These are phyloP conservation scores for Ramicandelaber brevisporus DNA, from an alignment of 192 early-diverging fungal species.

Conservation along the genomic window DNA sequence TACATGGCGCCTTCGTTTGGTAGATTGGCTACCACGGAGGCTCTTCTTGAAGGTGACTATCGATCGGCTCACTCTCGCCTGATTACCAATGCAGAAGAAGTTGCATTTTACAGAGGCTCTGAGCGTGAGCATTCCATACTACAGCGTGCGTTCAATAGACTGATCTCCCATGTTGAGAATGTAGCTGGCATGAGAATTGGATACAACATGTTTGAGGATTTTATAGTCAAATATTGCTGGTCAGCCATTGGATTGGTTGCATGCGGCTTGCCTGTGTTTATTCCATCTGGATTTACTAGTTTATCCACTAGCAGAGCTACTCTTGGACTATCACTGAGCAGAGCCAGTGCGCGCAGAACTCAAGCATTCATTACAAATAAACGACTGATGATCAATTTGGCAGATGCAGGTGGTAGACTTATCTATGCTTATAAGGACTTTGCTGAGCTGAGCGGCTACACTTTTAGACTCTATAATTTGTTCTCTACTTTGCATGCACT, in stretches of 20 bases:
- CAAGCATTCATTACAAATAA: constrained; percentile 81
- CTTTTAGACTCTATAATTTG: constrained; percentile 62
- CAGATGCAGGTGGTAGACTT: constrained; percentile 85
- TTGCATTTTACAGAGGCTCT: constrained; percentile 75
- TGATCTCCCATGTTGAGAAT: constrained; percentile 60
- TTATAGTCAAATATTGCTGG: constrained; percentile 94
- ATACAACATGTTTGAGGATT: constrained; percentile 88
- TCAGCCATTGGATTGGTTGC: constrained; percentile 67
- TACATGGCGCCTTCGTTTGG: constrained; percentile 85
- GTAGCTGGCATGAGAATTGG: constrained; percentile 60
- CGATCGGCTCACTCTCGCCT: constrained; percentile 81
- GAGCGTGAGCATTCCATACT: constrained; percentile 56
- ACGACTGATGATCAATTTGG: constrained; percentile 62
- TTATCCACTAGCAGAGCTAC: no score
- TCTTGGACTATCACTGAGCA: constrained; percentile 1
- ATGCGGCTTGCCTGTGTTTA: constrained; percentile 71
- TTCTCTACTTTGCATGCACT: constrained; percentile 61
- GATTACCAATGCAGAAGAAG: constrained; percentile 90
- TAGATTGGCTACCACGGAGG: constrained; percentile 75
- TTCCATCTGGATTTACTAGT: constrained; percentile 24
- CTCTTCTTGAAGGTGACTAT: constrained; percentile 79
- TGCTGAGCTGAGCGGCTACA: constrained; percentile 74
- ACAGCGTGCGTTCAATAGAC: constrained; percentile 38
- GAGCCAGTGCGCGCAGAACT: constrained; percentile 35
- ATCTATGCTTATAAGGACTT: constrained; percentile 93